A percentile compares a stretch with the other conserved stretches of the same genome.
phyloP scores from a whole-genome alignment of 495 filamentous ascomycete species.

The Usnea hakonensis region DNA sequence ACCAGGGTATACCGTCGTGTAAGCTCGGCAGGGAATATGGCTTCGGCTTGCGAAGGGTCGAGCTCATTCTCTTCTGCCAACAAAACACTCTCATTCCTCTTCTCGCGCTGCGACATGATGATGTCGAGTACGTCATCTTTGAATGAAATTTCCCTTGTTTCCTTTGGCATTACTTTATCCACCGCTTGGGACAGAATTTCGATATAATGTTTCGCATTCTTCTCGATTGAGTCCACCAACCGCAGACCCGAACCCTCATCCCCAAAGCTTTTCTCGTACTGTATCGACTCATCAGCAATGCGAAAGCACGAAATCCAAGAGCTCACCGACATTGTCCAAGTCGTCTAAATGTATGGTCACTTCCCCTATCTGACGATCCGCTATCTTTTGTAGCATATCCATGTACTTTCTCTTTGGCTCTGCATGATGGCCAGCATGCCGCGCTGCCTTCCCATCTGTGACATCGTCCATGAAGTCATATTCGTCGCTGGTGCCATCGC shows the following conservation, averaged over 20 bases:
- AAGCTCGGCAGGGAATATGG: slow-evolving; percentile 80
- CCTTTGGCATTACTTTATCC: slow-evolving; percentile 76
- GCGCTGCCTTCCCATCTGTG: slow-evolving; percentile 47
- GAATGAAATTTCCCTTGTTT: slow-evolving; percentile 74
- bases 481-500: slow-evolving; percentile 81
- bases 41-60: slow-evolving; percentile 44
- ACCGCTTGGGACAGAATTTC: slow-evolving; percentile 84
- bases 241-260: slow-evolving; percentile 58
- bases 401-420: slow-evolving; percentile 79
- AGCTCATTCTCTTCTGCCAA: slow-evolving; percentile 59
- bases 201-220: slow-evolving; percentile 90
- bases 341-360: slow-evolving; percentile 88
- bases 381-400: slow-evolving; percentile 78
- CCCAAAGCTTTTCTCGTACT: slow-evolving; percentile 66
- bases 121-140: slow-evolving; percentile 97
- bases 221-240: slow-evolving; percentile 76
- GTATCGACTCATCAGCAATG: slow-evolving; percentile 16
- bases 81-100: slow-evolving; percentile 69
- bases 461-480: slow-evolving; percentile 92
- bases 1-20: slow-evolving; percentile 91
- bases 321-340: slow-evolving; percentile 53
- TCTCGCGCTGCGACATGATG: slow-evolving; percentile 83
- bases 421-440: slow-evolving; percentile 33
- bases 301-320: neutral
- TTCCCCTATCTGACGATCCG: slow-evolving; percentile 65